Conservation (phyloP, 169 alveolate genomes). For the Plasmodium inui region DNA sequence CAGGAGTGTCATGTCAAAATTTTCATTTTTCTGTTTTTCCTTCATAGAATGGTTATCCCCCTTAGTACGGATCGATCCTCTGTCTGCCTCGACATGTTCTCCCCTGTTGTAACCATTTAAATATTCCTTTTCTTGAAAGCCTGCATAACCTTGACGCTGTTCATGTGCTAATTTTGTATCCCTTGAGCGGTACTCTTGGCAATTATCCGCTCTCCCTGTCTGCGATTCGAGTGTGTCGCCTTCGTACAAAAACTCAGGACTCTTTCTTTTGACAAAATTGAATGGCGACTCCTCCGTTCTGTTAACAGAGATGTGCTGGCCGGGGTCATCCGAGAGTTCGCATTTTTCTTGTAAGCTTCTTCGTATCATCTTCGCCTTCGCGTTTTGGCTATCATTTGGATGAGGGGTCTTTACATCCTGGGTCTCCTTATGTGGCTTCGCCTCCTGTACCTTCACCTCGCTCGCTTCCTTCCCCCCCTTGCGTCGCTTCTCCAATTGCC, state of each 20-base stretch:
- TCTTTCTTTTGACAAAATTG: neutral
- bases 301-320: neutral
- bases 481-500: slow-evolving; percentile 46
- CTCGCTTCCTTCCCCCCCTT: slow-evolving; percentile 44
- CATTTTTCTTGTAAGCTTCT: neutral
- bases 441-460: slow-evolving; percentile 47
- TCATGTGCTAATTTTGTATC: neutral
- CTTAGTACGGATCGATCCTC: neutral
- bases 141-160: neutral
- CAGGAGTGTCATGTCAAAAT: neutral
- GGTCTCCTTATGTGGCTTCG: neutral
- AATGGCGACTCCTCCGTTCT: neutral
- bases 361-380: slow-evolving; percentile 13
- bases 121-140: neutral
- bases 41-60: neutral
- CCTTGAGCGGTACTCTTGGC: neutral
- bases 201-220: neutral
- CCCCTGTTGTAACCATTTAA: neutral
- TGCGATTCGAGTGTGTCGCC: neutral
- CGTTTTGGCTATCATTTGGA: neutral
- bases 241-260: neutral
- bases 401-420: neutral
- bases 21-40: slow-evolving; percentile 15
- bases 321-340: slow-evolving; percentile 3
- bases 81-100: neutral